Base-by-base conservation (phyloP, 2,329 filamentous ascomycete genomes). In the Epichloe typhina region DNA sequence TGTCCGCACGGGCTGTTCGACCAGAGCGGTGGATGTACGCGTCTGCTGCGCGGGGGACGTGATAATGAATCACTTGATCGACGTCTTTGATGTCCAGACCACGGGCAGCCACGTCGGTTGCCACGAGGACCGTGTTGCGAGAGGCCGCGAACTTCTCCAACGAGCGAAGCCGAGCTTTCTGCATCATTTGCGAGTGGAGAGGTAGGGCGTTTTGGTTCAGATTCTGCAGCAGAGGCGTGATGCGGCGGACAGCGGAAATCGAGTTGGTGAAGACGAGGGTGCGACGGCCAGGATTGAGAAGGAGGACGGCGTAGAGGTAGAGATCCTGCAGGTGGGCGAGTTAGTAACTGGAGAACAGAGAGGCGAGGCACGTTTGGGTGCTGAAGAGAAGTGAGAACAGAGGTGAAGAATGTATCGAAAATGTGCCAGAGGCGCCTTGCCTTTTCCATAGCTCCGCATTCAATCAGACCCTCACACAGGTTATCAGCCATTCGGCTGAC, bases 251-350 rank as follows among this genome's bases (percentile, higher is more conserved):
- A 3, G 91, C 86, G 49, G 86, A 87, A 65, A 98, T 96, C 43
- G 90, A 95, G 70, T 98, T 98, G 31, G 90, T 89, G 66, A 98
- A 98, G 46, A 98, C 82, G 3, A 98, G 74, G 0, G 88, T 89
- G 35, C 90, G 85, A 38, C 83, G 79, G 46, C 83, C 83, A 1
- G 87, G 83, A 62, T 95, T 86, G 51, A 95, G 80, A 2, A 96
- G 76, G 0, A 97, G 75, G 8, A 95, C 74, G 0, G 89, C 79
- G 68, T 98, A 98, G 40, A 97, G 82, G 57, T 91, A 97, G 9
- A 98, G 80, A 66, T 98, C 93, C 79, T 86, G 53, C 31, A 13
- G 17, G 21, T 5, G 23, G 31, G 60, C 51, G 60, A 44, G 54
- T 51, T 31, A 50, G 33, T 26, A 2, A 0, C 11, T 31, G 8